Conservation (phyloP, 306 rosid species). For the Glycine soja region DNA sequence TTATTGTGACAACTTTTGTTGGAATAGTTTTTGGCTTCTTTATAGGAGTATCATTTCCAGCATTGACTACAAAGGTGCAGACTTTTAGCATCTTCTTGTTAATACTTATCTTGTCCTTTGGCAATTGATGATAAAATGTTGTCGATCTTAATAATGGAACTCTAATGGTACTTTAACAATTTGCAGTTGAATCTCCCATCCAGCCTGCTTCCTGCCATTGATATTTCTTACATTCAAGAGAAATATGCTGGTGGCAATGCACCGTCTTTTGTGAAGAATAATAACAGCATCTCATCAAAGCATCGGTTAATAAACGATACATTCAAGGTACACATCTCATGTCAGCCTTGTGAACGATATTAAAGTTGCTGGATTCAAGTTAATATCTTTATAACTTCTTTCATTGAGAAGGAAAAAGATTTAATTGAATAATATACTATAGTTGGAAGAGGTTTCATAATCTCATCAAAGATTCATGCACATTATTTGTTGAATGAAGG, state of each 20-base stretch:
- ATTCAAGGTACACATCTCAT: conserved; percentile 62
- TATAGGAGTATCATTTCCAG: conserved; percentile 86
- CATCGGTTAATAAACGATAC: conserved; percentile 62
- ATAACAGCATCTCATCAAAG: conserved; percentile 52
- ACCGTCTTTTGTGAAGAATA: conserved; percentile 53
- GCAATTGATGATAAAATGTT: conserved; percentile 36
- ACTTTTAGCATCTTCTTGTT: conserved; percentile 33
- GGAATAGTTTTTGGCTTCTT: conserved; percentile 91
- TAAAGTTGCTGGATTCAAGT: conserved; percentile 9
- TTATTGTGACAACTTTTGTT: conserved; percentile 77
- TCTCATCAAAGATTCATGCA: conserved; percentile 35
- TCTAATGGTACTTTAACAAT: conserved; percentile 33
- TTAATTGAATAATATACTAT: background rate
- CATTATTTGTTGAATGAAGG: conserved; percentile 27
- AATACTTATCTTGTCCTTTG: conserved; percentile 13
- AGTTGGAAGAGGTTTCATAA: conserved; percentile 37
- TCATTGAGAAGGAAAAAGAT: conserved; percentile 14
- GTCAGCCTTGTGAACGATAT: conserved; percentile 28
- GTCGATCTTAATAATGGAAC: conserved; percentile 39
- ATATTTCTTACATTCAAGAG: conserved; percentile 58
- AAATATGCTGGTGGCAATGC: conserved; percentile 53
- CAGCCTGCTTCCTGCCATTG: conserved; percentile 68
- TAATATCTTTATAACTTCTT: conserved; percentile 13
- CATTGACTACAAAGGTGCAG: conserved; percentile 80
- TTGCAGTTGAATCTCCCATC: conserved; percentile 85